Percentiles rank a stretch among this genome's conserved stretches.
Conservation (phyloP, 441 rosid species). For the Erodium moschatum region DNA sequence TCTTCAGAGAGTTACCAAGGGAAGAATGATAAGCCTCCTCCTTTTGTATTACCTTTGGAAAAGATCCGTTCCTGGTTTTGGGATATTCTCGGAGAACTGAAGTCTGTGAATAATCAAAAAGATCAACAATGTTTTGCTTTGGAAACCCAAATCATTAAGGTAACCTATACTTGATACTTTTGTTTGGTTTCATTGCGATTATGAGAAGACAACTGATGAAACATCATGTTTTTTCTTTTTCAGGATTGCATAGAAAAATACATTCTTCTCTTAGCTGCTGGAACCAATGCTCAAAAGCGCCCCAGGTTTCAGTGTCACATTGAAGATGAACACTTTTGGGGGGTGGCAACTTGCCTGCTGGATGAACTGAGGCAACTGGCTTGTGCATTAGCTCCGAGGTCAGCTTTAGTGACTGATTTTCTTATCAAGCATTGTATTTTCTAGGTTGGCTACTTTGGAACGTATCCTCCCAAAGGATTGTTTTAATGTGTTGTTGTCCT, state of each 20-base stretch:
- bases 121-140: slow-evolving; percentile 7
- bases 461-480: too few species aligned
- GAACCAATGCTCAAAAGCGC: slow-evolving; percentile 8
- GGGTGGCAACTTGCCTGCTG: slow-evolving; percentile 19
- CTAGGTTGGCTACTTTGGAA: too few species aligned
- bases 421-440: too few species aligned
- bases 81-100: slow-evolving; percentile 14
- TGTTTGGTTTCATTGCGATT: not conserved
- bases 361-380: slow-evolving; percentile 21
- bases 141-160: slow-evolving; percentile 12
- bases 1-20: not conserved
- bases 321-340: not conserved
- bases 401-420: slow-evolving; percentile 13
- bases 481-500: too few species aligned
- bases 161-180: not conserved
- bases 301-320: not conserved
- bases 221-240: not conserved
- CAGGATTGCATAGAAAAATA: slow-evolving; percentile 18
- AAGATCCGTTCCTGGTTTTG: not conserved
- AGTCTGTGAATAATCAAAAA: not conserved
- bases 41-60: not conserved
- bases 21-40: not conserved
- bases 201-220: not conserved
- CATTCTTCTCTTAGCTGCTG: slow-evolving; percentile 12
- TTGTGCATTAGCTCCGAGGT: slow-evolving; percentile 22